phyloP scores from a whole-genome alignment of 495 filamentous ascomycete species.

The Penicillium simplicissimum region DNA sequence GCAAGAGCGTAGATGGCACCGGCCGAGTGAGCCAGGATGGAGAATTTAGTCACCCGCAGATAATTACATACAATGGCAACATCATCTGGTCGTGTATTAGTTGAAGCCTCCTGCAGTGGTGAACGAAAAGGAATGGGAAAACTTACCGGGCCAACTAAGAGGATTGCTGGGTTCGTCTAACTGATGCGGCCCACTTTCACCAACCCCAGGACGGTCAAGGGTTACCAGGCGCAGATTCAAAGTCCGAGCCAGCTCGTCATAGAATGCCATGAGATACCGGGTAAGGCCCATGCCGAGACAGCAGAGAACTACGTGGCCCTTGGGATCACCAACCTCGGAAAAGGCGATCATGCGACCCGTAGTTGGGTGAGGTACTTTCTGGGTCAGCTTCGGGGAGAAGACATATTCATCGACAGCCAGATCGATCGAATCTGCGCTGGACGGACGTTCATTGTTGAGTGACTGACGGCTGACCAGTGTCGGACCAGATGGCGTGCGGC shows the following conservation, averaged over 20 bases:
- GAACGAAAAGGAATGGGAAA: not conserved
- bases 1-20: slow-evolving; percentile 97
- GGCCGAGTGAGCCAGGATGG: slow-evolving; percentile 94
- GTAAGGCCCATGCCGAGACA: slow-evolving; percentile 98
- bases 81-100: slow-evolving; percentile 64
- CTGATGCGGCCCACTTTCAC: slow-evolving; percentile 79
- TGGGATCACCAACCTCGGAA: slow-evolving; percentile 92
- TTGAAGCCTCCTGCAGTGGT: not conserved
- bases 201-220: slow-evolving; percentile 90
- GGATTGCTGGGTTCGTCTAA: slow-evolving; percentile 78
- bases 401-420: slow-evolving; percentile 85
- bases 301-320: slow-evolving; percentile 90
- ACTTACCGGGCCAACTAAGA: slow-evolving; percentile 88
- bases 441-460: slow-evolving; percentile 55
- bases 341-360: slow-evolving; percentile 90
- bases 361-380: slow-evolving; percentile 80
- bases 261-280: slow-evolving; percentile 94
- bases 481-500: slow-evolving; percentile 42
- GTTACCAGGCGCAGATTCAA: slow-evolving; percentile 91
- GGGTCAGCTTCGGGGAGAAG: slow-evolving; percentile 77
- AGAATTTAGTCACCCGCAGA: slow-evolving; percentile 93
- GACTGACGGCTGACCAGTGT: slow-evolving; percentile 33
- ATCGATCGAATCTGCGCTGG: slow-evolving; percentile 84
- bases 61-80: slow-evolving; percentile 92
- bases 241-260: slow-evolving; percentile 90